These are phyloP conservation scores for Trypanosoma brucei DNA, from an alignment of 208 protist genomes.

Conservation along the genomic window DNA sequence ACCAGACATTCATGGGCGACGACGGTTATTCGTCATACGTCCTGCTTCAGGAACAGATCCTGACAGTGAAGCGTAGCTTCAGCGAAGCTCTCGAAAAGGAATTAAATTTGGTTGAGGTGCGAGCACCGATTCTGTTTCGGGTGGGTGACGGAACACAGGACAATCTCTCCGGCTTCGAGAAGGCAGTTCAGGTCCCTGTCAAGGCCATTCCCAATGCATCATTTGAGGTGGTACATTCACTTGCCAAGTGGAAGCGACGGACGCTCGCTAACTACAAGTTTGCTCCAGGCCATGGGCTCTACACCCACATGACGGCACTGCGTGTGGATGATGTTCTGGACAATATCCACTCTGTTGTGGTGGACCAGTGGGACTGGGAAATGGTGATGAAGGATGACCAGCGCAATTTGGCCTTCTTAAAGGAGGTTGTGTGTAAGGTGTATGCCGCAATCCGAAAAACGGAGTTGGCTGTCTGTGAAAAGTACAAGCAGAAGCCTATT, in stretches of 20 bases:
- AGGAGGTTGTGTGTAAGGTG: slow-evolving; percentile 58
- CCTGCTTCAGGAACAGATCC: slow-evolving; percentile 67
- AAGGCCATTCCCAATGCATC: slow-evolving; percentile 70
- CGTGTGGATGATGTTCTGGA: slow-evolving; percentile 86
- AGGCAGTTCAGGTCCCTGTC: slow-evolving; percentile 76
- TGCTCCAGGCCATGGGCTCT: slow-evolving; percentile 64
- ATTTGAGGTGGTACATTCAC: slow-evolving; percentile 89
- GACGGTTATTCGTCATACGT: slow-evolving; percentile 44
- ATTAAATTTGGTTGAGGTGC: slow-evolving; percentile 72
- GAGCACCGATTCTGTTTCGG: slow-evolving; percentile 78
- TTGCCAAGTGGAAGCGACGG: slow-evolving; percentile 92
- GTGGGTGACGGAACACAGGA: slow-evolving; percentile 86
- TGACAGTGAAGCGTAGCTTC: slow-evolving; percentile 65
- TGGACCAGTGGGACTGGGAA: slow-evolving; percentile 94
- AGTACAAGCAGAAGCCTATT: slow-evolving; percentile 41
- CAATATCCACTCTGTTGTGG: slow-evolving; percentile 86
- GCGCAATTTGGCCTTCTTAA: slow-evolving; percentile 65
- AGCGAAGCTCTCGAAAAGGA: slow-evolving; percentile 51
- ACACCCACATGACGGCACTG: slow-evolving; percentile 86
- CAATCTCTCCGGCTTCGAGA: slow-evolving; percentile 86
- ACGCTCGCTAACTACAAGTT: slow-evolving; percentile 77
- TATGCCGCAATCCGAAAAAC: slow-evolving; percentile 66
- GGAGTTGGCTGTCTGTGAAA: slow-evolving; percentile 50
- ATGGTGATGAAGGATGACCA: slow-evolving; percentile 57
- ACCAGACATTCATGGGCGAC: slow-evolving; percentile 18